Base-by-base conservation (phyloP, 1,284 basidiomycete genomes). In the Sanghuangporus weigelae region DNA sequence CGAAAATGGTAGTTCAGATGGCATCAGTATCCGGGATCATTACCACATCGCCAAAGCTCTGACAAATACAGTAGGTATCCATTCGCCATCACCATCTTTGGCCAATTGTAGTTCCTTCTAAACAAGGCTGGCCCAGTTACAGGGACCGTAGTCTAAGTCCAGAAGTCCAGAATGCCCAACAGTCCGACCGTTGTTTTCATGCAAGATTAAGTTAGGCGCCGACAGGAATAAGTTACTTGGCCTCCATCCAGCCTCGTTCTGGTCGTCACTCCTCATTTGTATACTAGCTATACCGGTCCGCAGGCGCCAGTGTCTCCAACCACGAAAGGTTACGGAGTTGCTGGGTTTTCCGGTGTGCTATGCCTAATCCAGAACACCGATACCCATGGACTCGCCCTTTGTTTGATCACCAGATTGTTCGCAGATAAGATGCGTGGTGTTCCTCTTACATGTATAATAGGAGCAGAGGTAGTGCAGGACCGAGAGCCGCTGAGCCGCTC, bases 301-400 rank as follows among this genome's bases (percentile, higher is more conserved):
- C 19, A 3, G 7, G 14, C 12, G 10, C 7, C 48, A 21, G 2
- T 21, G 48, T 19, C 51, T 46, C n/a, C 23, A 38, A 38, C 19
- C 26, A 35, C n/a, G 31, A 14, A 26, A 1, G 10, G 38, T 36
- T 46, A 16, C 35, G 23, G 48, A 50, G 11, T 5, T 50, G 23
- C 48, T 19, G 2, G 23, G 38, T 40, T 57, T 57, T 14, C 16
- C 23, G 16, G 14, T 7, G 39, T 49, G 16, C 57, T 59, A 59
- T 46, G 8, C 57, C 44, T 26, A 49, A 46, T 49, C 3, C 19
- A 59, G 57, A 48, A 50, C 8, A 35, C 57, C 57, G 57, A 59
- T 59, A 59, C 57, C 48, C 57, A 59, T 59, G 57, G 57, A 59
- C 35, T 6, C 26, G 10, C 7, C 31, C 53, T 38, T 54, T 36